Evolutionary conservation across 73 alveolate genomes (phyloP).

Genomic region (Blepharisma stoltei): DNA sequence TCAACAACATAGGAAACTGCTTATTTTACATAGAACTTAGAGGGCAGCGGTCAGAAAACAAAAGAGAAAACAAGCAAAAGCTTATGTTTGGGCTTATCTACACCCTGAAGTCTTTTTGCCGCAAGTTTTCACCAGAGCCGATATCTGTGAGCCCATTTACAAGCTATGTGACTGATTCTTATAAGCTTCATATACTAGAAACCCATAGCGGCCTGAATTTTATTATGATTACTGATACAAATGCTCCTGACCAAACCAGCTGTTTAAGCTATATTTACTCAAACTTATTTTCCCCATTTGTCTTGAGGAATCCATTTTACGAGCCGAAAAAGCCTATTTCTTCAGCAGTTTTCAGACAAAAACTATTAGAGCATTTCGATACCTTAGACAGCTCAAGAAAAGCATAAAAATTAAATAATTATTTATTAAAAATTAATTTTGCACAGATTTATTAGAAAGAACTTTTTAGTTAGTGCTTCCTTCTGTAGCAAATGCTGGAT

Average conservation of each 20-base stretch:
- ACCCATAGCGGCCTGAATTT: slow-evolving; percentile 15
- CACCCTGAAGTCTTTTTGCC: slow-evolving; percentile 9
- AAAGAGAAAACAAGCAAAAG: slow-evolving; percentile 7
- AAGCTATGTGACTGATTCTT: slow-evolving; percentile 13
- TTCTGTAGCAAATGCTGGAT: slow-evolving; percentile 12
- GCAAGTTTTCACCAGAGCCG: slow-evolving; percentile 8
- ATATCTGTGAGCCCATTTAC: not conserved
- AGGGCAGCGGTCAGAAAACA: not conserved
- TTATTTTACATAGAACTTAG: not conserved
- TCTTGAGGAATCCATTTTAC: slow-evolving; percentile 23
- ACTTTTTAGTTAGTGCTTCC: too few relatives aligned
- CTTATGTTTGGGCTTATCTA: slow-evolving; percentile 20
- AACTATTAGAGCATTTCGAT: not conserved
- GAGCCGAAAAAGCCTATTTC: slow-evolving; percentile 6
- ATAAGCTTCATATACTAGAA: slow-evolving; percentile 8
- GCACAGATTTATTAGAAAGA: too few relatives aligned
- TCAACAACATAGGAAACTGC: slow-evolving; percentile 27
- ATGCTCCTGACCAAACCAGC: slow-evolving; percentile 4
- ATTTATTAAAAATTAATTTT: too few relatives aligned
- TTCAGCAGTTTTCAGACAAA: slow-evolving; percentile 25
- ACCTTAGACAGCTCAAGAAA: not conserved
- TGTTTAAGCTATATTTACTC: slow-evolving; percentile 11
- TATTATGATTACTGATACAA: not conserved
- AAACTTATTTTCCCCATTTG: not conserved
- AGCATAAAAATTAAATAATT: too few relatives aligned